Conservation (phyloP, 805 yeast species). For the Candida sonorensis region DNA sequence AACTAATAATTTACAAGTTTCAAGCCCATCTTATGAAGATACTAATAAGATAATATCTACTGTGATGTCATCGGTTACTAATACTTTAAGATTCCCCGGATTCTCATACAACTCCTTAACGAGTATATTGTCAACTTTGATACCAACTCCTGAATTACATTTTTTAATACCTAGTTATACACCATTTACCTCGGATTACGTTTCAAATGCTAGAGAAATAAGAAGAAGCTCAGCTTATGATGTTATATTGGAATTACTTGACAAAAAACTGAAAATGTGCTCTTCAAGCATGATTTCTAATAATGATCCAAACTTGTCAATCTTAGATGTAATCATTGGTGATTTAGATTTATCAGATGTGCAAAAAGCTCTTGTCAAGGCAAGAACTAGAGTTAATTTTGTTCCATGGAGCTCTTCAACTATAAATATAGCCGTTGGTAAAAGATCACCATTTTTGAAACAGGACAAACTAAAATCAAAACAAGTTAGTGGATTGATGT, state of each 20-base stretch:
- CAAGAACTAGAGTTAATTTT: slow-evolving; percentile 63
- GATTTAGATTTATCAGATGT: slow-evolving; percentile 64
- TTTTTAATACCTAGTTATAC: slow-evolving; percentile 67
- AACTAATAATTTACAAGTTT: slow-evolving; percentile 47
- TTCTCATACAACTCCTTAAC: slow-evolving; percentile 84
- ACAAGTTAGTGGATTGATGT: slow-evolving; percentile 69
- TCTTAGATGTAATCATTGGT: slow-evolving; percentile 65
- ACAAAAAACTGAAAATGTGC: slow-evolving; percentile 73
- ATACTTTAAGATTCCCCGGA: slow-evolving; percentile 85
- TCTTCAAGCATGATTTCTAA: too few species aligned
- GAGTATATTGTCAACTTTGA: slow-evolving; percentile 70
- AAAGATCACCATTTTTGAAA: slow-evolving; percentile 53
- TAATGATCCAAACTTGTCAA: slow-evolving; percentile 55
- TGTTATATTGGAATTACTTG: slow-evolving; percentile 73
- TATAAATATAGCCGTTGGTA: slow-evolving; percentile 71
- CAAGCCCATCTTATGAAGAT: slow-evolving; percentile 63
- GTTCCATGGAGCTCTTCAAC: slow-evolving; percentile 84
- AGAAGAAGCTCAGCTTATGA: slow-evolving; percentile 78
- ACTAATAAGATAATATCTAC: slow-evolving; percentile 82
- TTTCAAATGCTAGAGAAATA: slow-evolving; percentile 46
- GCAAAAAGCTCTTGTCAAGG: slow-evolving; percentile 56
- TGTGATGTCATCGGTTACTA: slow-evolving; percentile 77
- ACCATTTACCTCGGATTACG: slow-evolving; percentile 68
- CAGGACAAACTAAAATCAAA: slow-evolving; percentile 28
- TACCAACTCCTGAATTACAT: slow-evolving; percentile 82